These are phyloP conservation scores for Microcera coccophila DNA, from an alignment of 2,329 filamentous ascomycete species.

Conservation along the genomic window DNA sequence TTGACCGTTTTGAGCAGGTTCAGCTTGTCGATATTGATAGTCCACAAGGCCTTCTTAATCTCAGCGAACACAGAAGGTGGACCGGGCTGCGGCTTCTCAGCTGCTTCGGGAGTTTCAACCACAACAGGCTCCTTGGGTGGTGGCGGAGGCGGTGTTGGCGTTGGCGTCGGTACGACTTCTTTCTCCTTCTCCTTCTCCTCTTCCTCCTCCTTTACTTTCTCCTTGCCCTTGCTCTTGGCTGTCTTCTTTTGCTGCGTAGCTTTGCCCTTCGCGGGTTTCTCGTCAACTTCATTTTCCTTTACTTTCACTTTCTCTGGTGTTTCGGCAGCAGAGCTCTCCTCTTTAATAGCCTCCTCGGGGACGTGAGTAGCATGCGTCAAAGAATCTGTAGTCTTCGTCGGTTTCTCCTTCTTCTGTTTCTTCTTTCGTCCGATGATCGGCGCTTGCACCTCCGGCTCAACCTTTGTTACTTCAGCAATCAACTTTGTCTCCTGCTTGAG, in stretches of 20 bases:
- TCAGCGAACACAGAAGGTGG: constrained; percentile 36
- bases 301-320: constrained; percentile 2
- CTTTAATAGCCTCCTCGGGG: constrained; percentile 12
- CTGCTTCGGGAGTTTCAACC: constrained; percentile 15
- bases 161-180: constrained; percentile 8
- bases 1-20: constrained; percentile 36
- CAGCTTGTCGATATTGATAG: constrained; percentile 32
- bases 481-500: constrained; percentile 59
- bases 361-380: constrained; percentile 10
- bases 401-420: constrained; percentile 75
- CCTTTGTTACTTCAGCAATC: constrained; percentile 46
- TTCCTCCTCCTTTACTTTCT: constrained; percentile 16
- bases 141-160: constrained; percentile 16
- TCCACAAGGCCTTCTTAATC: constrained; percentile 33
- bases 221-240: constrained; percentile 30
- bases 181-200: constrained; percentile 26
- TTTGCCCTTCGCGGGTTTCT: constrained; percentile 26
- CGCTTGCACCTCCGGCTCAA: constrained; percentile 57
- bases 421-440: constrained; percentile 78
- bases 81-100: constrained; percentile 30
- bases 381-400: constrained; percentile 32
- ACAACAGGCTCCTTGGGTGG: constrained; percentile 16
- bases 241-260: constrained; percentile 29
- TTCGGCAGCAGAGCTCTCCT: constrained; percentile 8
- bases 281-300: constrained; percentile 15